These are phyloP conservation scores for Breynia disticha DNA, from an alignment of 441 rosid genomes.

Conservation along the genomic window DNA sequence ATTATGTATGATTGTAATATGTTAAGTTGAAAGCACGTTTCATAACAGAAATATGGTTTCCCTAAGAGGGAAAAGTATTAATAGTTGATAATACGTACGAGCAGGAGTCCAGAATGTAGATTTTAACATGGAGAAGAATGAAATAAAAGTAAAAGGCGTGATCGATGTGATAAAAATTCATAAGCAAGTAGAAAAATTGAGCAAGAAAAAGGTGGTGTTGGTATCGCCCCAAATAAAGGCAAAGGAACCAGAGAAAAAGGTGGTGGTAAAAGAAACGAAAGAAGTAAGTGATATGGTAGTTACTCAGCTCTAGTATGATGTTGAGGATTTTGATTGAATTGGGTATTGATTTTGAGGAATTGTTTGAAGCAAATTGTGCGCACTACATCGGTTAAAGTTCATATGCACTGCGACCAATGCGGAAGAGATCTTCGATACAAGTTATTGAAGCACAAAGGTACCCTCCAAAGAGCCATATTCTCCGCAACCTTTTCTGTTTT, in stretches of 20 bases:
- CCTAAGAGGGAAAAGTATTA: no score
- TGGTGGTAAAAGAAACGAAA: slow-evolving; percentile 31
- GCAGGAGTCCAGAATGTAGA: slow-evolving; percentile 66
- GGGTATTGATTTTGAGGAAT: neutral
- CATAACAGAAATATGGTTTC: no score
- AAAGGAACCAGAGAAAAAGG: slow-evolving; percentile 24
- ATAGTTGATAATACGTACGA: no score
- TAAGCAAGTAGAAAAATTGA: slow-evolving; percentile 44
- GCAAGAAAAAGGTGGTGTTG: slow-evolving; percentile 59
- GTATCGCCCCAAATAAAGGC: slow-evolving; percentile 38
- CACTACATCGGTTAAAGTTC: slow-evolving; percentile 44
- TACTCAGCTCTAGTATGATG: neutral
- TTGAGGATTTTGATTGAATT: neutral
- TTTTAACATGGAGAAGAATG: slow-evolving; percentile 38
- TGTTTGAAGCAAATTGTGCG: slow-evolving; percentile 28
- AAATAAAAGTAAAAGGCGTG: slow-evolving; percentile 61
- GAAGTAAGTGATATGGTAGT: slow-evolving; percentile 20
- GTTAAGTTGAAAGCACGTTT: no score
- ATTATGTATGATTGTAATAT: no score
- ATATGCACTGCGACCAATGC: slow-evolving; percentile 67
- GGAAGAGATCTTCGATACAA: slow-evolving; percentile 44
- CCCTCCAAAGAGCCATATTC: neutral
- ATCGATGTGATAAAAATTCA: slow-evolving; percentile 50
- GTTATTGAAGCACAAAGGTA: slow-evolving; percentile 56
- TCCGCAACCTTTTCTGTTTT: no score